These are phyloP conservation scores for Nicotiana tabacum DNA, from an alignment of 257 asterid species.

Conservation along the genomic window DNA sequence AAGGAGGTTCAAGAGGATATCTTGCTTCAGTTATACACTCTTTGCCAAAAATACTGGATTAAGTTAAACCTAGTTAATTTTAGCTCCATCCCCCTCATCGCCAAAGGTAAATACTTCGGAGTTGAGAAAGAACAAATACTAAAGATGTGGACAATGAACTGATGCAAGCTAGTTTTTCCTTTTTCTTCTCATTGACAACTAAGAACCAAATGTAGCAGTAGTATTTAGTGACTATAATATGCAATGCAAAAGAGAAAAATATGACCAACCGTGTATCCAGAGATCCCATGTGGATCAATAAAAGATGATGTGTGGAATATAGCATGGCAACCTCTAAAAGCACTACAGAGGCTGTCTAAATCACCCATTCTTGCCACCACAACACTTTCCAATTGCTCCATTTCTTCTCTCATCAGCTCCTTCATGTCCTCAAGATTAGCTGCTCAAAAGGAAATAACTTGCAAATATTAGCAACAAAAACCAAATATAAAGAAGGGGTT, in stretches of 20 bases:
- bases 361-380: conserved; percentile 27
- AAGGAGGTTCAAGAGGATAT: background rate
- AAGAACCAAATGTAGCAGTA: background rate
- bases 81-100: too few species aligned
- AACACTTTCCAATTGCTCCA: conserved; percentile 24
- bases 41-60: too few species aligned
- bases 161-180: too few species aligned
- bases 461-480: background rate
- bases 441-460: background rate
- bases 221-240: background rate
- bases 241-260: background rate
- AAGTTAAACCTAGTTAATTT: too few species aligned
- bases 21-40: background rate
- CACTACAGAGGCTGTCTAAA: conserved; percentile 21
- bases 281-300: conserved; percentile 32
- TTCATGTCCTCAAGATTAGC: conserved; percentile 27
- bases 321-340: conserved; percentile 31
- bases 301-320: conserved; percentile 34
- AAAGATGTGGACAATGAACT: background rate
- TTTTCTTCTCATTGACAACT: too few species aligned
- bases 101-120: too few species aligned
- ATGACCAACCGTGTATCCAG: conserved; percentile 28
- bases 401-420: conserved; percentile 28
- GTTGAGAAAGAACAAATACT: background rate
- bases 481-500: background rate